Evolutionary conservation across 2,329 filamentous ascomycete species (phyloP).

Genomic region (Aspergillus eucalypticola): DNA sequence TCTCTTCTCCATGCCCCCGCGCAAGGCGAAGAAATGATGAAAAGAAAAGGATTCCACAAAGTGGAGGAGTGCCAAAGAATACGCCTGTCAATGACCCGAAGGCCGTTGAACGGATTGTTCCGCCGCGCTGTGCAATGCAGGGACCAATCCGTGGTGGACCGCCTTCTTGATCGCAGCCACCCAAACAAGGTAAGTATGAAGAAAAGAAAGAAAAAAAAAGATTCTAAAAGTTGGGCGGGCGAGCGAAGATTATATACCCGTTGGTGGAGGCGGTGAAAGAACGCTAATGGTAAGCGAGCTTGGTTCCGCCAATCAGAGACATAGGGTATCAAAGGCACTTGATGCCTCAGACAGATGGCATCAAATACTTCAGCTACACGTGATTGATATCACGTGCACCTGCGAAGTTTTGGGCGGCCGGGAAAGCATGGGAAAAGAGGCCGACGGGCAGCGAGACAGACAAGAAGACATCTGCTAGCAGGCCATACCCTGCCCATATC

Average conservation of each 20-base stretch:
- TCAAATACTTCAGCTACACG: no score
- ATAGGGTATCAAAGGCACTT: neutral
- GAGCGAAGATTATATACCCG: conserved; percentile 33
- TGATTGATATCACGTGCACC: conserved; percentile 8
- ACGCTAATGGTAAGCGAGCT: conserved; percentile 37
- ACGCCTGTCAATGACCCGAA: conserved; percentile 52
- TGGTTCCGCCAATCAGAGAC: conserved; percentile 14
- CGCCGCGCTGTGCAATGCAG: conserved; percentile 62
- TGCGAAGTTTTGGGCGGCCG: conserved; percentile 36
- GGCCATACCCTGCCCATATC: conserved; percentile 15
- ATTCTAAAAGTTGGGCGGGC: conserved; percentile 21
- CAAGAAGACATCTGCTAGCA: conserved; percentile 11
- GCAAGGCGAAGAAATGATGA: conserved; percentile 43
- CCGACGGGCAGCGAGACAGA: conserved; percentile 10
- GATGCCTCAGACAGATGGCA: conserved; percentile 12
- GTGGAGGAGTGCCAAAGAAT: conserved; percentile 52
- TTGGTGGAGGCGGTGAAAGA: neutral
- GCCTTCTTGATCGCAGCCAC: conserved; percentile 50
- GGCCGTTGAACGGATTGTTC: conserved; percentile 51
- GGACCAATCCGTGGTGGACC: conserved; percentile 49
- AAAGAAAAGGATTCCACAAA: conserved; percentile 34
- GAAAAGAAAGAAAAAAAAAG: conserved; percentile 45
- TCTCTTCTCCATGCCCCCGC: conserved; percentile 41
- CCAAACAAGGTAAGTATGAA: conserved; percentile 56
- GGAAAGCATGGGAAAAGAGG: conserved; percentile 12